phyloP scores from a whole-genome alignment of 345 rosid genomes.

The Aethionema arabicum region DNA sequence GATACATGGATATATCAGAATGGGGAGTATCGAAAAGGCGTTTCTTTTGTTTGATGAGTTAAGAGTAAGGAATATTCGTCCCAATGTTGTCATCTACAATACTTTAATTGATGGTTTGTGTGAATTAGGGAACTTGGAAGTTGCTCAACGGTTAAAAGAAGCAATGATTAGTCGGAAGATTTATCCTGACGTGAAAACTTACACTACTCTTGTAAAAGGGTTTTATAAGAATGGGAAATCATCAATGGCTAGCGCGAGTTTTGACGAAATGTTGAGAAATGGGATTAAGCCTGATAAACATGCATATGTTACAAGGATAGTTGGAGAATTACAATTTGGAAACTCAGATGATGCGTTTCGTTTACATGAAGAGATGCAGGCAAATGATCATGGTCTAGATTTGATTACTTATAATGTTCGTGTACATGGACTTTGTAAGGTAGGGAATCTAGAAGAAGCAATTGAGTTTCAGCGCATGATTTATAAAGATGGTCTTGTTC shows the following conservation, averaged over 20 bases:
- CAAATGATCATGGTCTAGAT: conserved; percentile 47
- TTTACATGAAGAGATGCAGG: conserved; percentile 62
- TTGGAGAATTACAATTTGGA: conserved; percentile 56
- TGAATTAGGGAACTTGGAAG: conserved; percentile 50
- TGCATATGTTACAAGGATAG: conserved; percentile 53
- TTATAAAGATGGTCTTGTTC: conserved; percentile 46
- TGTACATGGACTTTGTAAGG: conserved; percentile 49
- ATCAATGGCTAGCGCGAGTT: conserved; percentile 46
- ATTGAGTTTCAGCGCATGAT: conserved; percentile 48
- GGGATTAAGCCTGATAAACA: conserved; percentile 57
- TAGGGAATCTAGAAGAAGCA: conserved; percentile 52
- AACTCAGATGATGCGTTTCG: conserved; percentile 45
- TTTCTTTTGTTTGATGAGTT: conserved; percentile 62
- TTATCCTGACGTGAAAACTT: conserved; percentile 61
- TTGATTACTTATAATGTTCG: conserved; percentile 55
- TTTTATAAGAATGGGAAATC: conserved; percentile 54
- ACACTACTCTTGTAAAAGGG: conserved; percentile 60
- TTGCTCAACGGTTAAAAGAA: conserved; percentile 59
- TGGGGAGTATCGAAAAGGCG: conserved; percentile 55
- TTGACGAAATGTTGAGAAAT: conserved; percentile 53
- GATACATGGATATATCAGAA: conserved; percentile 58
- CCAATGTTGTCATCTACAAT: conserved; percentile 58
- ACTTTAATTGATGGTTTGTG: conserved; percentile 68
- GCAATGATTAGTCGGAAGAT: conserved; percentile 51
- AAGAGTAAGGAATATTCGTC: conserved; percentile 40